These are phyloP conservation scores for Tylopilus rubrobrunneus DNA, from an alignment of 768 basidiomycete species.

Conservation along the genomic window DNA sequence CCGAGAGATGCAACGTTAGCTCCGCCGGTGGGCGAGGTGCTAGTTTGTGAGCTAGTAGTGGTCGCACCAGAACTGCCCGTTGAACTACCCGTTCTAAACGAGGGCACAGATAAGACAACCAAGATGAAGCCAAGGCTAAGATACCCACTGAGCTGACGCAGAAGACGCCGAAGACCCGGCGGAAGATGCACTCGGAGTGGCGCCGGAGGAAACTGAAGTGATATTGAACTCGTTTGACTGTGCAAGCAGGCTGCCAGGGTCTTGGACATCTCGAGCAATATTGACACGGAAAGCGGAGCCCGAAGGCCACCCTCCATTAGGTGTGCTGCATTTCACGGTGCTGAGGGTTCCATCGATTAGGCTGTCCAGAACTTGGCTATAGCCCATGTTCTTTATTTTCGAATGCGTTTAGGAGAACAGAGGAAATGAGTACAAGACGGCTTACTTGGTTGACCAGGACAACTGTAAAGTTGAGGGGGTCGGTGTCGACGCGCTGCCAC, in stretches of 20 bases:
- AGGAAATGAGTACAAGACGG: neutral
- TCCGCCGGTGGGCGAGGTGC: slow-evolving; percentile 24
- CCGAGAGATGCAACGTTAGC: slow-evolving; percentile 30
- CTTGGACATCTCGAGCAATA: slow-evolving; percentile 48
- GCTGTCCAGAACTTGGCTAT: slow-evolving; percentile 49
- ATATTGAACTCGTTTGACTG: slow-evolving; percentile 67
- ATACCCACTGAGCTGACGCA: slow-evolving; percentile 16
- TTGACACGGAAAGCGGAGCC: slow-evolving; percentile 69
- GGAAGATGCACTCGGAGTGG: no score
- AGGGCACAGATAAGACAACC: neutral
- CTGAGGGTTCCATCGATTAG: slow-evolving; percentile 48
- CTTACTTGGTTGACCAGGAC: slow-evolving; percentile 63
- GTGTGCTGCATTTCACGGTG: slow-evolving; percentile 43
- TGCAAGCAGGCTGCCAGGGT: slow-evolving; percentile 56
- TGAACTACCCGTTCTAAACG: slow-evolving; percentile 10
- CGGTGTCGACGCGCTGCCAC: slow-evolving; percentile 67
- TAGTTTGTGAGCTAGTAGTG: slow-evolving; percentile 20
- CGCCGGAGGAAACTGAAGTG: slow-evolving; percentile 19
- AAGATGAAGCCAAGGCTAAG: neutral
- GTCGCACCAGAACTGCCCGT: neutral
- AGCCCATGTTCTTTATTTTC: slow-evolving; percentile 33
- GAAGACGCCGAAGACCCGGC: slow-evolving; percentile 13
- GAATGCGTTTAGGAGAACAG: neutral
- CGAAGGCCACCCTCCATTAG: slow-evolving; percentile 62
- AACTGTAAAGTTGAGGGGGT: slow-evolving; percentile 63